These are phyloP conservation scores for Eragrostis tef DNA, from an alignment of 202 grass and related monocot genomes.

Conservation along the genomic window DNA sequence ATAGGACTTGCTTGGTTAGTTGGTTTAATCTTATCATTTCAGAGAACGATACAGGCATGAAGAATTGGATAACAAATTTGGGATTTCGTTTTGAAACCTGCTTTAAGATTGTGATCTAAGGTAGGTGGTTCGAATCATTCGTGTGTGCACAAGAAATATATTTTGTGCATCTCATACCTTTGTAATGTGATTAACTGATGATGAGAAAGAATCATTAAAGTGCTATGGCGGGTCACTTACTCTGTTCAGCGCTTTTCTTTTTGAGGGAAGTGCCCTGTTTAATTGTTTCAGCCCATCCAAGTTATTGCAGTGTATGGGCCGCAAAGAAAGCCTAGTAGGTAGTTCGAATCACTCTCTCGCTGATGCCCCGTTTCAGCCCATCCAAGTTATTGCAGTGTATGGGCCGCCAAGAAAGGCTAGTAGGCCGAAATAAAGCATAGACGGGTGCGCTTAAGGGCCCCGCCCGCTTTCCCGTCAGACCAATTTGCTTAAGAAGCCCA, in stretches of 20 bases:
- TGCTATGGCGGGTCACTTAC: neutral
- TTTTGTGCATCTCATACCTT: neutral
- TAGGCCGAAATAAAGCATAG: neutral
- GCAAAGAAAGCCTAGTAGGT: neutral
- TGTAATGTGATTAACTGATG: neutral
- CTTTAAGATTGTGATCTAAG: conserved; percentile 26
- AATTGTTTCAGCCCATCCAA: neutral
- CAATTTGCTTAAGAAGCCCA: neutral
- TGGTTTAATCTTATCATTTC: neutral
- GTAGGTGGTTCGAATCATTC: conserved; percentile 17
- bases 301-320: no score
- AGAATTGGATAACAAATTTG: neutral
- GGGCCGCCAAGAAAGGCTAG: neutral
- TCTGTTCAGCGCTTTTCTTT: no score
- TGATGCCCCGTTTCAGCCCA: neutral
- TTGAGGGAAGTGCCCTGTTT: no score
- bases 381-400: neutral
- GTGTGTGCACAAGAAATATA: neutral
- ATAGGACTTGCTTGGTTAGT: neutral
- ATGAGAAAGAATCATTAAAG: neutral
- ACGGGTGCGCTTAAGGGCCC: neutral
- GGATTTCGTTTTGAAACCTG: neutral
- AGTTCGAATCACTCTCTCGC: no score
- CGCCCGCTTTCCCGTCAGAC: neutral
- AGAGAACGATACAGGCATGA: neutral